Percentiles rank a stretch among this genome's conserved stretches.
These are phyloP conservation scores for Dothideomycetes sp. DNA, from an alignment of 2,329 filamentous ascomycete species.

Conservation along the genomic window DNA sequence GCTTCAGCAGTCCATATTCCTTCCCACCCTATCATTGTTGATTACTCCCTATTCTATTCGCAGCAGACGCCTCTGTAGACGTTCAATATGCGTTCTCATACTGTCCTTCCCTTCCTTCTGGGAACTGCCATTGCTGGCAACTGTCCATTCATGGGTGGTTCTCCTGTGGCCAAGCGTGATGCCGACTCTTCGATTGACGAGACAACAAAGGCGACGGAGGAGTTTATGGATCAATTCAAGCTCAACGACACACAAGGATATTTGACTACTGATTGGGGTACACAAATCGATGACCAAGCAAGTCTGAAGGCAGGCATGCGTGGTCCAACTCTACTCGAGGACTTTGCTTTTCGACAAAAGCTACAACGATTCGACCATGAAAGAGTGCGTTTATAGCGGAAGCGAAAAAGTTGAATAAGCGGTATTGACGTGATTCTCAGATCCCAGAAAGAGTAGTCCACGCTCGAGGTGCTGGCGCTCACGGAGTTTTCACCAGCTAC, in stretches of 20 bases:
- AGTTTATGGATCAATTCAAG: conserved; percentile 8
- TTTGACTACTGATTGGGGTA: conserved; percentile 9
- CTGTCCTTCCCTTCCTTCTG: conserved; percentile 1
- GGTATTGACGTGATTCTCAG: conserved; percentile 46
- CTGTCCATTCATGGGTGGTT: conserved; percentile 5
- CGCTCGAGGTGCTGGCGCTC: conserved; percentile 13
- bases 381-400: conserved; percentile 35
- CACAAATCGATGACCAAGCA: conserved; percentile 7
- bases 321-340: conserved; percentile 58
- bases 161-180: conserved; percentile 1
- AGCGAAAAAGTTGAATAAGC: not conserved
- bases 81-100: conserved; percentile 2
- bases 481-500: conserved; percentile 42
- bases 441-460: conserved; percentile 31
- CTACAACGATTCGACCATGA: conserved; percentile 66
- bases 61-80: not conserved
- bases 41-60: not conserved
- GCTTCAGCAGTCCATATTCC: not conserved
- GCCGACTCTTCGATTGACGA: not conserved
- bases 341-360: conserved; percentile 61
- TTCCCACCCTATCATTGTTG: not conserved
- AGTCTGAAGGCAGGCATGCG: conserved; percentile 8
- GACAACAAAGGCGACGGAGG: conserved; percentile 3
- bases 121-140: conserved; percentile 6
- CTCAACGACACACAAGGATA: conserved; percentile 6